Conservation (phyloP, 441 rosid genomes). For the Theobroma grandiflorum region DNA sequence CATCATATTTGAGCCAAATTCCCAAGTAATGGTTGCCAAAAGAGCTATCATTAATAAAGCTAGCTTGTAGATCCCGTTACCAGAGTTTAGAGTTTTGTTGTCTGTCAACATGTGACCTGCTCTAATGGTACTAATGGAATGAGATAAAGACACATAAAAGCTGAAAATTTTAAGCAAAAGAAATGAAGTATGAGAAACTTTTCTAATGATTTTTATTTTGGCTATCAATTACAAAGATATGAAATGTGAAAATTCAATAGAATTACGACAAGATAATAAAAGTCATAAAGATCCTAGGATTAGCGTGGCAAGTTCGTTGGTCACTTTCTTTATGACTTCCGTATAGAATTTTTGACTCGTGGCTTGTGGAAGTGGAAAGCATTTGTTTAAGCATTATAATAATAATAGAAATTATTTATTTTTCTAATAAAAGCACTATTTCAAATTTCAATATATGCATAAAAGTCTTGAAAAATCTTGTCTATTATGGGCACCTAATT, state of each 20-base stretch:
- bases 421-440: no score
- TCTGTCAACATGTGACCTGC: neutral
- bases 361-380: no score
- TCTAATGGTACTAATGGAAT: neutral
- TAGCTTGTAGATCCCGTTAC: slow-evolving; percentile 10
- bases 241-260: neutral
- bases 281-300: no score
- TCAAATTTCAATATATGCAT: no score
- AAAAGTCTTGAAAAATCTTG: no score
- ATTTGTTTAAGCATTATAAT: neutral
- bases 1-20: slow-evolving; percentile 19
- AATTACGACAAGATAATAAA: no score
- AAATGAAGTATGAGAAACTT: neutral
- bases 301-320: neutral
- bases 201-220: neutral
- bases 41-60: neutral
- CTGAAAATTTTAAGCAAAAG: neutral
- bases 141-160: neutral
- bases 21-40: slow-evolving; percentile 7
- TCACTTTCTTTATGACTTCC: neutral
- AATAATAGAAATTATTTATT: no score
- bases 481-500: no score
- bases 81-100: slow-evolving; percentile 2
- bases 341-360: no score
- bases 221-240: neutral